Conservation (phyloP, 371 early-diverging fungal genomes). For the Rhizomucor miehei region DNA sequence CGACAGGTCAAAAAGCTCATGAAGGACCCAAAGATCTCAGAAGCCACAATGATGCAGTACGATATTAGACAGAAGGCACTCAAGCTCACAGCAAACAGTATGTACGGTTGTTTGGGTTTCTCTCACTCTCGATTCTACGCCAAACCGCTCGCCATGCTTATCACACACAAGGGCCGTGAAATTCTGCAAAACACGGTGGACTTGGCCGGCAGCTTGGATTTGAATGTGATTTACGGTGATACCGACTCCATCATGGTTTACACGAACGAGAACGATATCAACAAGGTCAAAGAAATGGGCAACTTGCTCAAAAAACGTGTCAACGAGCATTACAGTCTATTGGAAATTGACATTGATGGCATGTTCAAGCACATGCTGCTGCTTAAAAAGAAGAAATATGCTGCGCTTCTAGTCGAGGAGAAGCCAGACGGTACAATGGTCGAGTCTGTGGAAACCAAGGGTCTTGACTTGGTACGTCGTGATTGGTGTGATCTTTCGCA, state of each 20-base stretch:
- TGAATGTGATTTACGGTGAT: slow-evolving; percentile 99
- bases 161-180: slow-evolving; percentile 97
- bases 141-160: slow-evolving; percentile 96
- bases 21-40: slow-evolving; percentile 66
- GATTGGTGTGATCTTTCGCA: slow-evolving; percentile 98
- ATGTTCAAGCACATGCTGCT: slow-evolving; percentile 92
- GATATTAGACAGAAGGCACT: slow-evolving; percentile 97
- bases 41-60: slow-evolving; percentile 65
- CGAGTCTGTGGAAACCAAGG: slow-evolving; percentile 90
- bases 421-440: slow-evolving; percentile 60
- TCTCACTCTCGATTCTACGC: slow-evolving; percentile 97
- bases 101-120: slow-evolving; percentile 99
- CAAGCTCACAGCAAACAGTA: slow-evolving; percentile 99
- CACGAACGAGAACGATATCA: slow-evolving; percentile 79
- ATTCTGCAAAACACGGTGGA: slow-evolving; percentile 95
- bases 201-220: slow-evolving; percentile 72
- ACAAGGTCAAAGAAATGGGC: slow-evolving; percentile 81
- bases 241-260: slow-evolving; percentile 99
- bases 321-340: slow-evolving; percentile 87
- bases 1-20: slow-evolving; percentile 90
- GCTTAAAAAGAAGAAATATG: slow-evolving; percentile 99
- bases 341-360: slow-evolving; percentile 99
- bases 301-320: slow-evolving; percentile 79
- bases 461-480: slow-evolving; percentile 96
- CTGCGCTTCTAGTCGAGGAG: slow-evolving; percentile 76